These are phyloP conservation scores for Metschnikowia orientalis DNA, from an alignment of 805 yeast genomes.

Conservation along the genomic window DNA sequence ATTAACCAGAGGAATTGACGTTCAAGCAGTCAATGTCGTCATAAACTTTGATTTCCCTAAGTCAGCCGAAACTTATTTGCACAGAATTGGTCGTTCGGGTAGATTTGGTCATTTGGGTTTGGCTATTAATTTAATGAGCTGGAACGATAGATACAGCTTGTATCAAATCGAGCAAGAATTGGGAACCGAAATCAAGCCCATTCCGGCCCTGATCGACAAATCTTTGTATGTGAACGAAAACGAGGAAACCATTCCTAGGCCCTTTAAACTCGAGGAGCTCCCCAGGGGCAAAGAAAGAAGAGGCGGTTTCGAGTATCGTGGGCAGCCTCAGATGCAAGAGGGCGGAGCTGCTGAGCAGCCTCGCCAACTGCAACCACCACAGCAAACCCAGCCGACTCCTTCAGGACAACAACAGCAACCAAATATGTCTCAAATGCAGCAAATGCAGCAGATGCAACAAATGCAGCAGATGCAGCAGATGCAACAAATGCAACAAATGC, in stretches of 20 bases:
- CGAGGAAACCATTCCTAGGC: constrained; percentile 73
- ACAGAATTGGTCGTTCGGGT: constrained; percentile 98
- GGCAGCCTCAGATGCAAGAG: constrained; percentile 31
- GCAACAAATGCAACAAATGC: constrained; percentile 9
- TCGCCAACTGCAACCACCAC: constrained; percentile 2
- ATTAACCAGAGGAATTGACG: constrained; percentile 97
- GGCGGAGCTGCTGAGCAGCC: constrained; percentile 3
- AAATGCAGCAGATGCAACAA: constrained; percentile 12
- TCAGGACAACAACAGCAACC: constrained; percentile 9
- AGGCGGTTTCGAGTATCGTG: constrained; percentile 37
- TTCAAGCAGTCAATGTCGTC: constrained; percentile 97
- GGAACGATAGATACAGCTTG: constrained; percentile 92
- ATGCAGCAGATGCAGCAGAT: constrained; percentile 11
- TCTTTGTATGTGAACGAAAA: constrained; percentile 83
- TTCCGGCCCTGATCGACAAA: constrained; percentile 89
- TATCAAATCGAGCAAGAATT: constrained; percentile 95
- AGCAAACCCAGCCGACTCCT: constrained; percentile 5
- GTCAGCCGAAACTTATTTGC: constrained; percentile 94
- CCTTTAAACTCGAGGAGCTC: constrained; percentile 70
- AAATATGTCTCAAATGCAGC: too few species aligned
- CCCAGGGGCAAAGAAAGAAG: constrained; percentile 40
- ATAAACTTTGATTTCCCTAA: constrained; percentile 98
- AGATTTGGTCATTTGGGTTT: constrained; percentile 98
- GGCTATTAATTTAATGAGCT: constrained; percentile 92
- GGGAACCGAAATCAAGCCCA: constrained; percentile 95